Conservation (phyloP, 129 eudicot genomes). For the Arctium minus region DNA sequence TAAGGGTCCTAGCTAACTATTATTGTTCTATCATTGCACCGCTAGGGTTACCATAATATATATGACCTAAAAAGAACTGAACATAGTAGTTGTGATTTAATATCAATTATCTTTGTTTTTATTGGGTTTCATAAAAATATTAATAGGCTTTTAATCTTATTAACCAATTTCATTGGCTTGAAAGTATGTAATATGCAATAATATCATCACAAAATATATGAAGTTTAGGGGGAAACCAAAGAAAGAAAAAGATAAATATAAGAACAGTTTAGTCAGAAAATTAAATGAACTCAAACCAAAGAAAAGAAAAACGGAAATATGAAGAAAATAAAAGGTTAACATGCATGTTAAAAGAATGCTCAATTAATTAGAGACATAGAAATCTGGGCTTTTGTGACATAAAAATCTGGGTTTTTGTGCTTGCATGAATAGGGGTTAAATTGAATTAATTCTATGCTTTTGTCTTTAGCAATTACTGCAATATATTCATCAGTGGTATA, state of each 20-base stretch:
- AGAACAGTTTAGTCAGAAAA: not conserved
- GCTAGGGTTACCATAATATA: not conserved
- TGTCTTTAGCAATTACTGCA: conserved; percentile 27
- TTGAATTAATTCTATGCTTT: conserved; percentile 28
- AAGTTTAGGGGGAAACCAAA: not conserved
- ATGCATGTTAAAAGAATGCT: conserved; percentile 10
- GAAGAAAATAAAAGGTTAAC: conserved; percentile 6
- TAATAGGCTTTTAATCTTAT: not conserved
- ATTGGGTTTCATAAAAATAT: not conserved
- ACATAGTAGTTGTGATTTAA: not conserved
- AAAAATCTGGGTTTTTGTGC: conserved; percentile 22
- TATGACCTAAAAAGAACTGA: not conserved
- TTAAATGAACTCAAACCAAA: not conserved
- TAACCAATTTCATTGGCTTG: not conserved
- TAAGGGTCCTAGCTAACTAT: not conserved
- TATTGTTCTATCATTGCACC: not conserved
- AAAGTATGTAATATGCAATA: too few species aligned
- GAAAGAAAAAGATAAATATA: not conserved
- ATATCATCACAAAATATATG: not conserved
- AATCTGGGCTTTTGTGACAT: conserved; percentile 18
- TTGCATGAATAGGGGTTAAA: conserved; percentile 20
- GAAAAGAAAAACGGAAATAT: not conserved
- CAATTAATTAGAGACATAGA: not conserved
- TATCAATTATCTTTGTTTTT: not conserved
- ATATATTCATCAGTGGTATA: conserved; percentile 24